Conservation (phyloP, 257 asterid genomes). For the Salvia miltiorrhiza region DNA sequence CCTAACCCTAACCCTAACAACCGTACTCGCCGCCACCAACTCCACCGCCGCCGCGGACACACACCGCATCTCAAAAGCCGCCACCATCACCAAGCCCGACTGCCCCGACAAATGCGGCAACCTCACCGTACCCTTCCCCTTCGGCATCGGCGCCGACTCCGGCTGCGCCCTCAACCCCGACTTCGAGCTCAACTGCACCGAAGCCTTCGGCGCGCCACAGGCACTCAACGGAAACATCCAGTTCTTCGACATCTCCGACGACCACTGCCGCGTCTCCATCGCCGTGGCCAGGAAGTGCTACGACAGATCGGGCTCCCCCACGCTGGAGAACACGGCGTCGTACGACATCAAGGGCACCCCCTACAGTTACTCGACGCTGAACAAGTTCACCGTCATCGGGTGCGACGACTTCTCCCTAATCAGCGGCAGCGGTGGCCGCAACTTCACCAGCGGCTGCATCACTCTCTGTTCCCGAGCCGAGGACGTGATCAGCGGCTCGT, state of each 20-base stretch:
- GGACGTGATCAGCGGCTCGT: slow-evolving; percentile 38
- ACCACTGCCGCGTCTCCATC: slow-evolving; percentile 45
- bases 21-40: slow-evolving; percentile 27
- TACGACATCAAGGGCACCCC: slow-evolving; percentile 30
- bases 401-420: slow-evolving; percentile 54
- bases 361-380: slow-evolving; percentile 49
- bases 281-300: slow-evolving; percentile 46
- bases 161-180: slow-evolving; percentile 24
- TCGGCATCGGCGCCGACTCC: slow-evolving; percentile 42
- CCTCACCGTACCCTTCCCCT: slow-evolving; percentile 60
- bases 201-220: slow-evolving; percentile 34
- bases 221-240: slow-evolving; percentile 25
- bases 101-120: slow-evolving; percentile 51
- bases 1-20: slow-evolving; percentile 11
- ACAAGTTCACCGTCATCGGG: slow-evolving; percentile 57
- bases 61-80: slow-evolving; percentile 22
- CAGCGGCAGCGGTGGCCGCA: slow-evolving; percentile 6
- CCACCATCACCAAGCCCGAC: slow-evolving; percentile 32
- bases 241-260: slow-evolving; percentile 48
- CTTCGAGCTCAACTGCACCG: slow-evolving; percentile 51
- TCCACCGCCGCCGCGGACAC: slow-evolving; percentile 24
- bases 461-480: slow-evolving; percentile 36
- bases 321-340: slow-evolving; percentile 13
- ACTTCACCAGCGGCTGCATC: slow-evolving; percentile 53
- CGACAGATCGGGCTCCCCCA: slow-evolving; percentile 23